phyloP scores from a whole-genome alignment of 2,329 filamentous ascomycete species.

The Daldinia eschscholtzii region DNA sequence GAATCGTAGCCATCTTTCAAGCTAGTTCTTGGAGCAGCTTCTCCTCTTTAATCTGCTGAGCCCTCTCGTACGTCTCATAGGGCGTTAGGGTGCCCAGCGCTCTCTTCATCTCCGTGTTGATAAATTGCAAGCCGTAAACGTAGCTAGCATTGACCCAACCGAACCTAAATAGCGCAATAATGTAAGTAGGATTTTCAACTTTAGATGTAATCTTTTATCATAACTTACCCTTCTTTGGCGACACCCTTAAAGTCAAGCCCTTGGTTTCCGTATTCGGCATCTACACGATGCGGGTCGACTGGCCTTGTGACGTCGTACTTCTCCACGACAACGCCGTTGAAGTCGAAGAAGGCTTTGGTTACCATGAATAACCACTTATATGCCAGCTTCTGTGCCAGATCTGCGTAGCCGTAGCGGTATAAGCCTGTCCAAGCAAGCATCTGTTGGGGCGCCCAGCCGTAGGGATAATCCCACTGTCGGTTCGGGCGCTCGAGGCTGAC shows the following conservation, averaged over 20 bases:
- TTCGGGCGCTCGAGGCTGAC: constrained; percentile 88
- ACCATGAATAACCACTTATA: constrained; percentile 99
- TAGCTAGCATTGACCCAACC: constrained; percentile 99
- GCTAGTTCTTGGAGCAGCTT: constrained; percentile 59
- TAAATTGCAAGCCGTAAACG: constrained; percentile 89
- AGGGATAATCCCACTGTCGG: constrained; percentile 98
- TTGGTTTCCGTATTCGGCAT: constrained; percentile 98
- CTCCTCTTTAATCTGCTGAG: constrained; percentile 68
- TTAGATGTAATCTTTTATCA: not conserved
- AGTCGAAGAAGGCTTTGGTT: constrained; percentile 97
- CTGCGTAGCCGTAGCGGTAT: constrained; percentile 89
- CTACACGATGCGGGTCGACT: constrained; percentile 91
- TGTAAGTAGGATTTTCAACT: not conserved
- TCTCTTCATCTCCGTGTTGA: constrained; percentile 89
- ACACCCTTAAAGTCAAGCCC: constrained; percentile 95
- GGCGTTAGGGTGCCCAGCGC: constrained; percentile 89
- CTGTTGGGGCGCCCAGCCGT: constrained; percentile 98
- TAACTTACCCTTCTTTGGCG: constrained; percentile 90
- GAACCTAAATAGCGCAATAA: constrained; percentile 70
- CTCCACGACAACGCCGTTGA: constrained; percentile 97
- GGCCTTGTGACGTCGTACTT: constrained; percentile 97
- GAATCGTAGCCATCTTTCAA: constrained; percentile 20
- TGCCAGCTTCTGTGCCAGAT: constrained; percentile 87
- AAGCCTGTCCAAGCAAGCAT: constrained; percentile 97
- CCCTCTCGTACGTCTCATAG: constrained; percentile 84